phyloP scores from a whole-genome alignment of 495 filamentous ascomycete genomes.

The Penicillium maclennaniae region DNA sequence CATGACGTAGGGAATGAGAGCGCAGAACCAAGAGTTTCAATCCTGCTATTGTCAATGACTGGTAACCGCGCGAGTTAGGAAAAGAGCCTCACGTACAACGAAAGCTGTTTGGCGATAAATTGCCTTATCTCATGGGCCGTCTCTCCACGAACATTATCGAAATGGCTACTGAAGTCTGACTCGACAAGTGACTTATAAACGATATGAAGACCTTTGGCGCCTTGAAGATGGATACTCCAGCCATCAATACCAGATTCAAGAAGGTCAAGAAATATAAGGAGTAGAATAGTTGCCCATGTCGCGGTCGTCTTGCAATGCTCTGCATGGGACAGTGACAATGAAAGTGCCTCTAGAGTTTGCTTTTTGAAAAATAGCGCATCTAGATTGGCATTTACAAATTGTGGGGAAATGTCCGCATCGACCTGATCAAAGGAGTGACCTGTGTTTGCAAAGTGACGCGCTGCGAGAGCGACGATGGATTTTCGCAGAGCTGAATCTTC shows the following conservation, averaged over 20 bases:
- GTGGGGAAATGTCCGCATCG: neutral
- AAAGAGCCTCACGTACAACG: no score
- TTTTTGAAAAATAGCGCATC: conserved; percentile 50
- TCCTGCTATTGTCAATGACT: no score
- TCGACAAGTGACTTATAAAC: no score
- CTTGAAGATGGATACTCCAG: conserved; percentile 45
- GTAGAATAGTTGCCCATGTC: conserved; percentile 45
- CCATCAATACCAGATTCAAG: conserved; percentile 47
- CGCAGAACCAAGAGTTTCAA: no score
- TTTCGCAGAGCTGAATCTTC: conserved; percentile 42
- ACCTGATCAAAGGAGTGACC: conserved; percentile 13
- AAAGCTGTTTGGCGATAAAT: no score
- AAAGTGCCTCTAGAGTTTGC: conserved; percentile 43
- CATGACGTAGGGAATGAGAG: no score
- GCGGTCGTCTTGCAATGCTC: conserved; percentile 18
- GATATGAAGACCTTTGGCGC: conserved; percentile 23
- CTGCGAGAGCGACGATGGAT: conserved; percentile 48
- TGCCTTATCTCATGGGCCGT: neutral
- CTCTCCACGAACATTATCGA: no score
- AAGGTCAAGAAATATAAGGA: conserved; percentile 51
- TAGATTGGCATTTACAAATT: conserved; percentile 9
- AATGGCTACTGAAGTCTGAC: no score
- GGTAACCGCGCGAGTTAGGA: no score
- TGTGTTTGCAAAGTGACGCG: conserved; percentile 47
- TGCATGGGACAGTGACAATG: conserved; percentile 3